phyloP scores from a whole-genome alignment of 148 eudicot genomes.

The Heliamphora exappendiculata region DNA sequence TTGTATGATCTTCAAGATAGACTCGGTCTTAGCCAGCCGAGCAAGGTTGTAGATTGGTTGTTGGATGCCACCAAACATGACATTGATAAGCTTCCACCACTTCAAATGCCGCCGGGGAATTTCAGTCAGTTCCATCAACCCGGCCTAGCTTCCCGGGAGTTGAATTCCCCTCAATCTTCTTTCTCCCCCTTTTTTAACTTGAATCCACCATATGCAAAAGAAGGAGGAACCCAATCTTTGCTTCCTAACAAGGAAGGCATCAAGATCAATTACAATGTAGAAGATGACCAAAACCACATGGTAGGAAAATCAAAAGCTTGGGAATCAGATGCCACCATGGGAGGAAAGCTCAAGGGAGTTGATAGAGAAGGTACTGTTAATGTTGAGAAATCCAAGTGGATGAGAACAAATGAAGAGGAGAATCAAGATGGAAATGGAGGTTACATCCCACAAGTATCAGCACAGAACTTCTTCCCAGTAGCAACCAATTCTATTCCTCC shows the following conservation, averaged over 20 bases:
- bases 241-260: constrained; percentile 14
- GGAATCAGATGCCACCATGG: neutral
- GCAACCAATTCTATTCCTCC: constrained; percentile 22
- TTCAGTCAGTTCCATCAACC: constrained; percentile 29
- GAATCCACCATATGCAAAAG: constrained; percentile 21
- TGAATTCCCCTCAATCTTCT: constrained; percentile 26
- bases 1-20: constrained; percentile 77
- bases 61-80: constrained; percentile 59
- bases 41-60: constrained; percentile 82
- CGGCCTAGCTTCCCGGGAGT: constrained; percentile 20
- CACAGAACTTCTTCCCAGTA: constrained; percentile 48
- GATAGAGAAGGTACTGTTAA: constrained; percentile 1
- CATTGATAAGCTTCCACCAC: constrained; percentile 73
- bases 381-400: constrained; percentile 9
- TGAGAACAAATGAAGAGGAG: constrained; percentile 17
- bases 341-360: constrained; percentile 29
- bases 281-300: constrained; percentile 12
- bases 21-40: constrained; percentile 66
- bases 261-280: constrained; percentile 25
- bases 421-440: constrained; percentile 16
- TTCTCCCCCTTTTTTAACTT: constrained; percentile 32
- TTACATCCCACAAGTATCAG: constrained; percentile 29
- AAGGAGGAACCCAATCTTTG: constrained; percentile 10
- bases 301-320: constrained; percentile 12
- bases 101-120: constrained; percentile 37